A percentile compares a stretch with the other conserved stretches of the same genome.
These are phyloP conservation scores for Tulasnella sp. DNA, from an alignment of 768 basidiomycete species.

Conservation along the genomic window DNA sequence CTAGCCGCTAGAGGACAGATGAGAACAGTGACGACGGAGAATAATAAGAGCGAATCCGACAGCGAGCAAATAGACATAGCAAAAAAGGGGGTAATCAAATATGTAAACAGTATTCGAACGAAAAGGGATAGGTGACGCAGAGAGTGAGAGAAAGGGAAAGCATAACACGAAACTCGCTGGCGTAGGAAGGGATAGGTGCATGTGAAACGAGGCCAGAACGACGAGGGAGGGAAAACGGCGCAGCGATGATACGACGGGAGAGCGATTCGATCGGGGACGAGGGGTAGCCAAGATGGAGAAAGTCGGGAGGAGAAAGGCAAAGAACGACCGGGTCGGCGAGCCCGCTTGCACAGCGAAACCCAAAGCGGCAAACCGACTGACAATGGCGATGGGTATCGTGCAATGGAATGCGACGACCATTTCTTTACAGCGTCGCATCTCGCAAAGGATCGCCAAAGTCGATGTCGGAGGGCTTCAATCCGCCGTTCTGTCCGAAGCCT, in stretches of 20 bases:
- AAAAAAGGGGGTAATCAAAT: slow-evolving; percentile 24
- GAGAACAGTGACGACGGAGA: not conserved
- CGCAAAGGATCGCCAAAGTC: slow-evolving; percentile 1
- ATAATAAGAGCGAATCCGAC: not conserved
- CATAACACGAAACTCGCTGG: no score
- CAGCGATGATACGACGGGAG: not conserved
- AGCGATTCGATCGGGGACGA: not conserved
- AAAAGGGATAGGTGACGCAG: not conserved
- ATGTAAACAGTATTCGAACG: not conserved
- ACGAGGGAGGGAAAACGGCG: not conserved
- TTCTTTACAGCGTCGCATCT: not conserved
- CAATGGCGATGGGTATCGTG: not conserved
- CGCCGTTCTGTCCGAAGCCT: not conserved
- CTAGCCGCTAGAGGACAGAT: not conserved
- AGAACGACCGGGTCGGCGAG: not conserved
- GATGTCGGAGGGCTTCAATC: not conserved
- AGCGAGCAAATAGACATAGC: slow-evolving; percentile 1
- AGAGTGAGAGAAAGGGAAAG: not conserved
- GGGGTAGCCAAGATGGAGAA: not conserved
- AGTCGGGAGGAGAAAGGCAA: not conserved
- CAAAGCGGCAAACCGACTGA: not conserved
- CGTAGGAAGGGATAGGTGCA: no score
- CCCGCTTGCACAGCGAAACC: not conserved
- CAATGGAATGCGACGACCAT: not conserved
- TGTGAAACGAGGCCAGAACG: not conserved